A percentile compares a stretch with the other conserved stretches of the same genome.
Evolutionary conservation across 345 rosid genomes (phyloP).

Genomic region (Citrus sp.): DNA sequence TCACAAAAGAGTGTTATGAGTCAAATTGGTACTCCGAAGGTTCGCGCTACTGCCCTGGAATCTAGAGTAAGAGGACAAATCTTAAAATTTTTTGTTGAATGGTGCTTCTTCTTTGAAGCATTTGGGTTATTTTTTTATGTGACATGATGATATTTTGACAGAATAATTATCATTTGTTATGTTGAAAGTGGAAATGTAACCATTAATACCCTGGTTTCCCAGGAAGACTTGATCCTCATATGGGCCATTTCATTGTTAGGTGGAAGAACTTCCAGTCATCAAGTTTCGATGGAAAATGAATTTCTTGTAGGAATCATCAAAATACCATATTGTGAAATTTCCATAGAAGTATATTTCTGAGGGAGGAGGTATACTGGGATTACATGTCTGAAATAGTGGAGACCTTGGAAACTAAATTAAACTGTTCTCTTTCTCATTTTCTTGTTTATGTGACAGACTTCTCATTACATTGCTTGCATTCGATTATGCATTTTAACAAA

Average conservation of each 20-base stretch:
- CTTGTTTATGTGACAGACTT: constrained; percentile 5
- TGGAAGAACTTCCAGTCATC: not conserved
- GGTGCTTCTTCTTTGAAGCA: not conserved
- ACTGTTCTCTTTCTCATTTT: not conserved
- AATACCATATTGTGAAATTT: not conserved
- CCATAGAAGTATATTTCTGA: not conserved
- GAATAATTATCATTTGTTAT: not conserved
- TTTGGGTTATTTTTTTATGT: not conserved
- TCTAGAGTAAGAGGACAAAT: constrained; percentile 65
- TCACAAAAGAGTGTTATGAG: constrained; percentile 70
- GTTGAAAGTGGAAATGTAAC: not conserved
- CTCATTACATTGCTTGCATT: not conserved
- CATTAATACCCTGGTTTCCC: not conserved
- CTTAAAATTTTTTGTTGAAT: not conserved
- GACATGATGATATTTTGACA: not conserved
- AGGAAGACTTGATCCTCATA: not conserved
- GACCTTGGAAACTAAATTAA: not conserved
- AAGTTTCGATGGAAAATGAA: not conserved
- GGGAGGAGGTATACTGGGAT: not conserved
- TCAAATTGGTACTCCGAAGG: constrained; percentile 67
- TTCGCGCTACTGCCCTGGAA: constrained; percentile 53
- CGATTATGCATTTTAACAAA: not conserved
- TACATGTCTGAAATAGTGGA: not conserved
- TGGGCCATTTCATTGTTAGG: constrained; percentile 1
- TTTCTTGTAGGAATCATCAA: constrained; percentile 1